Percentiles rank a stretch among this genome's conserved stretches.
Evolutionary conservation across 129 eudicot species (phyloP).

Genomic region (Helichrysum umbraculigerum): DNA sequence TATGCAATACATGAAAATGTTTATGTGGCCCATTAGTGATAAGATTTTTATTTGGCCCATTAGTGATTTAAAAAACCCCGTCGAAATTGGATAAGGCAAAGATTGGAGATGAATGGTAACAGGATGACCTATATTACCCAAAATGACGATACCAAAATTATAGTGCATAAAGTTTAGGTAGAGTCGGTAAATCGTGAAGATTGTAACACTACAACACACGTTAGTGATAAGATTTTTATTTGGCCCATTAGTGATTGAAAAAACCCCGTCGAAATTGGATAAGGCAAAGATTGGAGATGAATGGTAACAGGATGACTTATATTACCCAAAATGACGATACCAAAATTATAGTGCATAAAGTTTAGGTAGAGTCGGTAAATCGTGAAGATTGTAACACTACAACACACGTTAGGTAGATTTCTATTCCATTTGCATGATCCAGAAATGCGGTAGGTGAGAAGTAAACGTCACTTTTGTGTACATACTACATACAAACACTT

Average conservation of each 20-base stretch:
- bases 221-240: too few species aligned
- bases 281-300: neutral
- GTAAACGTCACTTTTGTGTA: neutral
- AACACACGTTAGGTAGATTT: constrained; percentile 22
- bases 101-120: neutral
- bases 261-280: neutral
- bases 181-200: constrained; percentile 3
- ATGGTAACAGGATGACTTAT: neutral
- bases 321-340: constrained; percentile 7
- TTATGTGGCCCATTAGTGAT: too few species aligned
- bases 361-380: constrained; percentile 1
- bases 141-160: constrained; percentile 3
- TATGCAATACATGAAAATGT: too few species aligned
- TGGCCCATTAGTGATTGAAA: too few species aligned
- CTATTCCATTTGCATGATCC: constrained; percentile 14
- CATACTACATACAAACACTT: constrained; percentile 1
- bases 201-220: constrained; percentile 16
- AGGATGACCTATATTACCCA: neutral
- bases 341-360: neutral
- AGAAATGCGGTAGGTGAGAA: constrained; percentile 25
- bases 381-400: constrained; percentile 13
- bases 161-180: constrained; percentile 6
- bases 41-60: too few species aligned
- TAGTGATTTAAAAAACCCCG: too few species aligned
- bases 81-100: neutral